Evolutionary conservation across 257 asterid genomes (phyloP), one percentile per base, ranked within the genome.

Genomic region (Forsythia viridissima): DNA sequence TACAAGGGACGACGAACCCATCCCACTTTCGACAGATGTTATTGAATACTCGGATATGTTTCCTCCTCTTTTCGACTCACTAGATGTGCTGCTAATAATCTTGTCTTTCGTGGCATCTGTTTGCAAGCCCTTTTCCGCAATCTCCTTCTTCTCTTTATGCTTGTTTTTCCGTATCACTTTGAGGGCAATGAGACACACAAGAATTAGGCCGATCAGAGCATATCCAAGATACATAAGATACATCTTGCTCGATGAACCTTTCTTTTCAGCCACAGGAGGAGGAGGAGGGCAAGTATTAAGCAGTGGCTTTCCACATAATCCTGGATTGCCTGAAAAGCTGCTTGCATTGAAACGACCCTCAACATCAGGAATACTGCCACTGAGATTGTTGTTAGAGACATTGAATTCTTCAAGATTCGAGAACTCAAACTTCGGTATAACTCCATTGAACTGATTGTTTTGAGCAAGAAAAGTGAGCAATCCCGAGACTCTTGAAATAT

Each of bases 1-100:
- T 4, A 86, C 86, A 5, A 91, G 88, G 1, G 92, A 83, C 0
- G 97, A 75, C 3, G 93, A 88, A 55, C 74, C 48, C 77, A 76
- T 84, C 55, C 86, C 92, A 73, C 86, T 82, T 3, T 88, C 96
- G 2, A 77, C 85, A 16, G 94, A 88, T 3, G 94, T 87, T 74
- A 91, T 78, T 3, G 98, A 93, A 81, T 84, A 90, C 74, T 93
- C 98, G 15, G 97, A 91, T 80, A 90, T 77, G 24, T 78, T 88
- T 46, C 78, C 88, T n/a, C 84, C 83, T 0, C 21, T 84, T 82
- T 85, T 90, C 9, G 87, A 82, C 24, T 87, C 96, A 36, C 90
- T 86, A 18, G 94, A 82, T 0, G 85, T 36, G 41, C 91, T 85
- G 20, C 82, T 24, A 30, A 8, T 82, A 6, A 80, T 43, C 82